Conservation (phyloP, 805 yeast species). For the Ogataea haglerorum region DNA sequence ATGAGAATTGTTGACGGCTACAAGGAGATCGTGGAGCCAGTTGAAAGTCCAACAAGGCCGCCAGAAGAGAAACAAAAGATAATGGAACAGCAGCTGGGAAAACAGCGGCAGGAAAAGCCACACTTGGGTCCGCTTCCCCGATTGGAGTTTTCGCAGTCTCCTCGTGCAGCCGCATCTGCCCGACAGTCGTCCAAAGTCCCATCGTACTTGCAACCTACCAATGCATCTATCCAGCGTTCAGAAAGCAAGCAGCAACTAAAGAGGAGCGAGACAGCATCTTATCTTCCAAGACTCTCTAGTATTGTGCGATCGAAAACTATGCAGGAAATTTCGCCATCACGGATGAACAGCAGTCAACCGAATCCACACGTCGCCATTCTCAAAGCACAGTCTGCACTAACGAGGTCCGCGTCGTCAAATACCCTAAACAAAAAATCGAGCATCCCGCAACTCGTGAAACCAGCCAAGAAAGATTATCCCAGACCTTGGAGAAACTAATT, state of each 20-base stretch:
- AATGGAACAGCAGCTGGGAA: conserved; percentile 21
- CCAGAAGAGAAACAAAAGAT: conserved; percentile 22
- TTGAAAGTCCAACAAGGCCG: conserved; percentile 31
- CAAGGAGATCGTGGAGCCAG: conserved; percentile 22
- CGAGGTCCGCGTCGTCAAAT: conserved; percentile 3
- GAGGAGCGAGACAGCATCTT: conserved; percentile 1
- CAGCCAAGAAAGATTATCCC: conserved; percentile 6
- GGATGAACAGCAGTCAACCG: conserved; percentile 5
- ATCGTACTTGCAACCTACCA: conserved; percentile 21
- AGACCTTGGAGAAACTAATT: conserved; percentile 20
- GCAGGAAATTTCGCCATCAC: conserved; percentile 20
- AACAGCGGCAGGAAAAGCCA: conserved; percentile 5
- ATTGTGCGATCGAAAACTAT: conserved; percentile 19
- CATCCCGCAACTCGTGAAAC: conserved; percentile 15
- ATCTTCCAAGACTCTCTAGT: conserved; percentile 5
- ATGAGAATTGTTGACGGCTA: conserved; percentile 21
- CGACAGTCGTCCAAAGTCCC: conserved; percentile 10
- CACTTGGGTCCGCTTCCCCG: conserved; percentile 6
- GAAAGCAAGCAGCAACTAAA: conserved; percentile 11
- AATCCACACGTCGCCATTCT: neutral
- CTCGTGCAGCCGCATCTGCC: neutral
- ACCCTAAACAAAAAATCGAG: conserved; percentile 7
- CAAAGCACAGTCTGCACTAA: neutral
- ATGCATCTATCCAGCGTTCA: conserved; percentile 14
- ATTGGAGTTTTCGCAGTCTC: conserved; percentile 4